A percentile compares a stretch with the other conserved stretches of the same genome.
phyloP scores from a whole-genome alignment of 2,329 filamentous ascomycete genomes.

The Canariomyces notabilis region DNA sequence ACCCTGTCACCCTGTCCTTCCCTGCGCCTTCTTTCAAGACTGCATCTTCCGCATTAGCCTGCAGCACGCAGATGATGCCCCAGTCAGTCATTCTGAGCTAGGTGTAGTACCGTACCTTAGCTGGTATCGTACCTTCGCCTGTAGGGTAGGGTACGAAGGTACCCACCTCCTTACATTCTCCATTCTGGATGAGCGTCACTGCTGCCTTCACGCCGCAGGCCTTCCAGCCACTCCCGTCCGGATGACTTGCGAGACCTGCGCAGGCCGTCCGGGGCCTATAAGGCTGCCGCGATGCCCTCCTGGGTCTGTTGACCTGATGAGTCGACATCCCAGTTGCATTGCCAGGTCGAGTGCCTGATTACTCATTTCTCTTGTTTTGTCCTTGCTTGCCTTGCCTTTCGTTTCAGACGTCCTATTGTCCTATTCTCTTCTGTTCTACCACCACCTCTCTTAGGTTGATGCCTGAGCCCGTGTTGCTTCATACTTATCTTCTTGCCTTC shows the following conservation, averaged over 20 bases:
- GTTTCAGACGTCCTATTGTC: slow-evolving; percentile 19
- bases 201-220: slow-evolving; percentile 25
- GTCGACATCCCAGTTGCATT: slow-evolving; percentile 22
- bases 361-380: slow-evolving; percentile 24
- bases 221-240: slow-evolving; percentile 26
- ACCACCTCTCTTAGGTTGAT: slow-evolving; percentile 3
- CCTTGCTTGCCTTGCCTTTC: slow-evolving; percentile 24
- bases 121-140: no score
- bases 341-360: slow-evolving; percentile 26
- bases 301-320: slow-evolving; percentile 25
- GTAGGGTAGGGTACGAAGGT: no score
- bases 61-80: slow-evolving; percentile 22
- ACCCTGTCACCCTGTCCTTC: background rate
- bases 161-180: no score
- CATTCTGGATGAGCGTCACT: slow-evolving; percentile 18
- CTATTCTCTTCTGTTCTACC: slow-evolving; percentile 14
- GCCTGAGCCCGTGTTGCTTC: slow-evolving; percentile 13
- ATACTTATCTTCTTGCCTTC: slow-evolving; percentile 14
- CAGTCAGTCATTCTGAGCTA: slow-evolving; percentile 21
- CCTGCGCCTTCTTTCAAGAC: slow-evolving; percentile 25
- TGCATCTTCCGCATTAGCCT: slow-evolving; percentile 24
- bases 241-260: slow-evolving; percentile 23
- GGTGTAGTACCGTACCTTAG: no score
- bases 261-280: slow-evolving; percentile 45
- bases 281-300: slow-evolving; percentile 47